These are phyloP conservation scores for Lentinus tigrinus DNA, from an alignment of 768 basidiomycete species.

Conservation along the genomic window DNA sequence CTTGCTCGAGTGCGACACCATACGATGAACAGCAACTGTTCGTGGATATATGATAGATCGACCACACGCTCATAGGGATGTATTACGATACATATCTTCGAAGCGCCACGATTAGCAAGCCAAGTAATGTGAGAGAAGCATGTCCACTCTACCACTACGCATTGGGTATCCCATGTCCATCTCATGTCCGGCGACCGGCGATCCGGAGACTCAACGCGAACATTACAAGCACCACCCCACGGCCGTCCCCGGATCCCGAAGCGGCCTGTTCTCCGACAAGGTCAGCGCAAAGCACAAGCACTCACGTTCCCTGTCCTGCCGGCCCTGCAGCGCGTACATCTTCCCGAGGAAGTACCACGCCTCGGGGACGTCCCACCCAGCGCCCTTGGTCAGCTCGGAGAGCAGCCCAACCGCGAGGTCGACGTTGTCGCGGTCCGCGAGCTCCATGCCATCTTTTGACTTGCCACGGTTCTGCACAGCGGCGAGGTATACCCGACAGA, in stretches of 20 bases:
- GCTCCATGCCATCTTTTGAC: background rate
- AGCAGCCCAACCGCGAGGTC: slow-evolving; percentile 85
- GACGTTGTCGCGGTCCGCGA: slow-evolving; percentile 43
- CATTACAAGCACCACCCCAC: slow-evolving; percentile 56
- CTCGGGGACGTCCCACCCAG: slow-evolving; percentile 90
- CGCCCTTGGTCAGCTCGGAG: slow-evolving; percentile 69
- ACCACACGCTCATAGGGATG: no score
- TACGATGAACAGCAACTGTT: no score
- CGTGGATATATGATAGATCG: no score
- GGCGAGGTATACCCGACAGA: slow-evolving; percentile 72
- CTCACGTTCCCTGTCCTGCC: slow-evolving; percentile 70
- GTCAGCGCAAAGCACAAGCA: slow-evolving; percentile 69
- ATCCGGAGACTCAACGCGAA: background rate
- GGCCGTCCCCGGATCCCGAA: slow-evolving; percentile 62
- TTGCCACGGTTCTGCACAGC: slow-evolving; percentile 24
- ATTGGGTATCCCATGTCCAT: no score
- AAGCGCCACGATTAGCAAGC: no score
- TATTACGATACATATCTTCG: no score
- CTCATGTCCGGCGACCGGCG: no score
- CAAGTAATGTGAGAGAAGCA: no score
- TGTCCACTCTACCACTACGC: no score
- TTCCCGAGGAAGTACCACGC: slow-evolving; percentile 93
- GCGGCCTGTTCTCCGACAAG: slow-evolving; percentile 57
- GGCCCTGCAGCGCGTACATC: slow-evolving; percentile 72
- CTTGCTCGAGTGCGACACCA: no score